Evolutionary conservation across 768 basidiomycete species (phyloP), one percentile per base, ranked within the genome.

Genomic region (Suillus decipiens): DNA sequence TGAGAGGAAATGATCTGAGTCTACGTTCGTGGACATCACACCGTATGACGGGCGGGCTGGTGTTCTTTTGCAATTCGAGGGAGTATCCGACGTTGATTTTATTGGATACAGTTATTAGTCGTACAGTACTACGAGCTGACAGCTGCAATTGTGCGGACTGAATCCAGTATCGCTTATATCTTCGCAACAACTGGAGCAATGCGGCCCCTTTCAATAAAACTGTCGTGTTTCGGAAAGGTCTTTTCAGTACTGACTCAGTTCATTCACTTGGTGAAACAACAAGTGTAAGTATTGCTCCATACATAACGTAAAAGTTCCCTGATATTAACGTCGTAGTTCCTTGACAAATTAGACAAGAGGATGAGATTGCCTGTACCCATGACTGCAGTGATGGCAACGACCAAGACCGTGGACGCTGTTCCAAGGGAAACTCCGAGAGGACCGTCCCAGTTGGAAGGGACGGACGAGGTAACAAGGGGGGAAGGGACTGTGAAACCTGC

Each of bases 371-470:
- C 80, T 17, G 77, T 59, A 4, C 86, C 85, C 14, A 90, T 72
- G n/a, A 86, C 7, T 2, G 71, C 75, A 7, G 79, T 84, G 8
- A 77, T 66, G 22, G 70, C 70, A 19, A 87, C 81, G 8, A 76
- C 73, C 34, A 88, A 62, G n/a, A 77, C 79, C 0, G 81, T 81
- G 34, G 73, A 81, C 3, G 72, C 77, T 0, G 74, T 63, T 57
- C 79, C 78, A 64, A 92, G 76, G n/a, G 76, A 71, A 11, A 78
- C 74, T 15, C 77, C 82, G 61, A 78, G 77, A 5, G 86, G 86
- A 0, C 90, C 89, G 66, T 89, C 81, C 90, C 89, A 91, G 64
- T 66, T 73, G 0, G 74, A 51, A 2, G 88, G 84, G 19, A 85
- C 69, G 0, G 69, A 61, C 42, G 92, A 77, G 1, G 79, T 73